A percentile compares a stretch with the other conserved stretches of the same genome.
Evolutionary conservation across 306 rosid genomes (phyloP).

Genomic region (Amphicarpaea edgeworthii): DNA sequence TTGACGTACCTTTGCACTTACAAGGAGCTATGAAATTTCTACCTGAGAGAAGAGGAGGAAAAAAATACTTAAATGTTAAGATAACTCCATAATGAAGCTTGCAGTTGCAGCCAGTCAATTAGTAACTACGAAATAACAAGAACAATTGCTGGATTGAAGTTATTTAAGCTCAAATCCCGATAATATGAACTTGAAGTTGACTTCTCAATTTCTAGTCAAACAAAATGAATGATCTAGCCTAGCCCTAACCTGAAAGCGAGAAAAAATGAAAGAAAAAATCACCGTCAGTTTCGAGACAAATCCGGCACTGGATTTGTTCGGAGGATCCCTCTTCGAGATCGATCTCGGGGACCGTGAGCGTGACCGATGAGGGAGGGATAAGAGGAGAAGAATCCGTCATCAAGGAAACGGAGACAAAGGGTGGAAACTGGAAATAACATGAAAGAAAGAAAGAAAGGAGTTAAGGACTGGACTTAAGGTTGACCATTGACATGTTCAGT

Average conservation of each 20-base stretch:
- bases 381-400: conserved; percentile 74
- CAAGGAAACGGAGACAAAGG: not conserved
- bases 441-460: not conserved
- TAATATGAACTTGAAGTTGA: not conserved
- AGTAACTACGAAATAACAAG: not conserved
- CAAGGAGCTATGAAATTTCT: conserved; percentile 90
- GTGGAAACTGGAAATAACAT: not conserved
- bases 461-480: not conserved
- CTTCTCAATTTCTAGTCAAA: not conserved
- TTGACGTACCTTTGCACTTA: conserved; percentile 87
- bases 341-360: conserved; percentile 60
- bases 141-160: not conserved
- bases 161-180: not conserved
- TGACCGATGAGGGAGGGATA: conserved; percentile 58
- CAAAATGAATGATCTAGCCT: not conserved
- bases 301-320: conserved; percentile 84
- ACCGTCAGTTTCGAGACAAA: conserved; percentile 91
- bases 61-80: not conserved
- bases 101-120: not conserved
- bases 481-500: not conserved
- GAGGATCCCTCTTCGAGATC: conserved; percentile 87
- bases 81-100: not conserved
- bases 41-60: conserved; percentile 46
- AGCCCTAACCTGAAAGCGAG: conserved; percentile 27
- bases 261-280: not conserved